Evolutionary conservation across 805 yeast genomes (phyloP), one percentile per base, ranked within the genome.

Genomic region (Lachancea waltii): DNA sequence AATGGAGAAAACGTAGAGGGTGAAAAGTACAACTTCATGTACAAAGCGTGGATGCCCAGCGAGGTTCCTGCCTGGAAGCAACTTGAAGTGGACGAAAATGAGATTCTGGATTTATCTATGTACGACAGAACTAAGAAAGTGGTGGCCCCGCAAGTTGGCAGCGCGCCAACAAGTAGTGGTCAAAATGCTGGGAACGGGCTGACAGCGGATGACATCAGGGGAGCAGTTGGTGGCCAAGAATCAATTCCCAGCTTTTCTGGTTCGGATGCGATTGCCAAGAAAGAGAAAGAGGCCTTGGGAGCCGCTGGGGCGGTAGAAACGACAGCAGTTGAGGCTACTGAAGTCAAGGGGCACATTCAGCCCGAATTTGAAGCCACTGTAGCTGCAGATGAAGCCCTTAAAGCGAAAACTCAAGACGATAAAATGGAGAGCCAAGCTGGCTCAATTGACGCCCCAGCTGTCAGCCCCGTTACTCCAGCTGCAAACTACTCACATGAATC

Each of bases 141-240:
- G 19, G 28, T 22, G 8, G 23, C 29, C 2, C 22, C 22, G 9
- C 35, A 38, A 11, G 33, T 27, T 50, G 28, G 35, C 20, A 21
- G 34, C 11, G 32, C 19, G 8, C 27, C 33, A 10, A 50, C 53
- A 33, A 38, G 26, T 5, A 46, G 38, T 5, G 54, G 48, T 4
- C 38, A 45, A 3, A 56, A 50, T 25, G 65, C 61, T 6, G 51
- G 58, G 6, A 11, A 24, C 16, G 40, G 40, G 13, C 54, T 72
- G 15, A 62, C 69, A 3, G 70, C 65, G 27, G 69, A 63, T 20
- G 77, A 72, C 40, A 72, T 72, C 29, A 64, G 77, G 50, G 79
- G 75, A 9, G 79, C 79, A 5, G 77, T 72, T 5, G 75, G 73
- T 7, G 59, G 56, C 15, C 62, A 61, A 17, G 73, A 65, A 34